Base-by-base conservation (phyloP, 1,284 basidiomycete genomes). In the Afroboletus lepidellus region DNA sequence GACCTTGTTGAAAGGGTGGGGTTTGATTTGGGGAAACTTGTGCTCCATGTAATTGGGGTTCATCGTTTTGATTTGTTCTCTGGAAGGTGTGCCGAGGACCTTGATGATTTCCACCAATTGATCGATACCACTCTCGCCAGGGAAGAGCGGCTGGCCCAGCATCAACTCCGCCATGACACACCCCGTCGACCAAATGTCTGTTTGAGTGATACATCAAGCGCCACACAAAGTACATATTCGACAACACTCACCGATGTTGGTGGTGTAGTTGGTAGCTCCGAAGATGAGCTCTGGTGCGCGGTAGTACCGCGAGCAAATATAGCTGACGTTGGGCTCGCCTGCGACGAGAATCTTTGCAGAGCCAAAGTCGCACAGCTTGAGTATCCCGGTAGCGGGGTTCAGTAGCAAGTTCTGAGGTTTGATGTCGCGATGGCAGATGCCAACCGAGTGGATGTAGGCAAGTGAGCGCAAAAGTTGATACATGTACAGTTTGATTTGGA, bases 11-110 rank as follows among this genome's bases (percentile, higher is more conserved):
- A 95, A 95, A 1, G 93, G 92, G 69, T 97, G 92, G 34, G 95
- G 94, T 72, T 97, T 96, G 79, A 99, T 99, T 75, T 99, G 96
- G 8, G 96, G 96, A 81, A 99, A 99, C 74, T 98, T 98, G 85
- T 99, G 96, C 73, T 99, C 97, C 97, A 99, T 99, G 77, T 99
- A 99, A 77, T 96, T 96, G 46, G 97, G 96, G 75, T 99, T 99
- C 96, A 99, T 99, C 62, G 97, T 98, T 87, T 98, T 98, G 84
- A 99, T 99, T 75, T 99, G 97, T 71, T 99, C 97, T 62, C 96
- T 81, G 53, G 96, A 96, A 1, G 96, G 96, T 21, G 97, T 99
- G 20, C 96, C 96, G 56, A 99, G 84, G 39, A 99, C 94, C 76
- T 99, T 99, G 87, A 99, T 99, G 67, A 99, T 99, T 77, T 99